These are phyloP conservation scores for Paramecium pentaurelia DNA, from an alignment of 73 alveolate species.

Conservation along the genomic window DNA sequence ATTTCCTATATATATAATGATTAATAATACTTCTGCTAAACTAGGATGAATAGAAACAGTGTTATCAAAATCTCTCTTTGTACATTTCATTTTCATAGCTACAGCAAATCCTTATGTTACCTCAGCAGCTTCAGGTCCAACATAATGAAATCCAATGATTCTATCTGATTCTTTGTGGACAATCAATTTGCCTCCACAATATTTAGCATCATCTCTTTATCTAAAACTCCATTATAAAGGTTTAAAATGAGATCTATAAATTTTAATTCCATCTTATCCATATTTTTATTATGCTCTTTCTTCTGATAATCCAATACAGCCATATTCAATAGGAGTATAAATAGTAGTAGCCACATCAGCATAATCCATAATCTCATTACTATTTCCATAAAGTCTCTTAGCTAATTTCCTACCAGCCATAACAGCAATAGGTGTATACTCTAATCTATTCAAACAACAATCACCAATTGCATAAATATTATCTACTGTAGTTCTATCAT, in stretches of 20 bases:
- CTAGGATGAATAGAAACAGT: conserved; percentile 99
- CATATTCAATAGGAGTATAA: conserved; percentile 97
- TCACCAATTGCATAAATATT: conserved; percentile 95
- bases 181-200: conserved; percentile 83
- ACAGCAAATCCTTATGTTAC: conserved; percentile 96
- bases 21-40: conserved; percentile 87
- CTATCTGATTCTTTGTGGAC: conserved; percentile 73
- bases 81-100: conserved; percentile 96
- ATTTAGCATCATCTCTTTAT: conserved; percentile 70
- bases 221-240: conserved; percentile 95
- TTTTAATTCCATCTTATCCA: conserved; percentile 81
- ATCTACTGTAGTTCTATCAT: conserved; percentile 77
- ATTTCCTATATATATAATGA: not conserved
- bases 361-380: conserved; percentile 82
- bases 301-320: conserved; percentile 89
- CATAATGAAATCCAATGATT: conserved; percentile 96
- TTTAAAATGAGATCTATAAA: conserved; percentile 86
- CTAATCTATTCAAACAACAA: conserved; percentile 88
- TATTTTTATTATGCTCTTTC: conserved; percentile 83
- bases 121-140: conserved; percentile 99
- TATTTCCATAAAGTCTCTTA: conserved; percentile 84
- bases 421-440: conserved; percentile 96
- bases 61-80: conserved; percentile 86
- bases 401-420: conserved; percentile 94
- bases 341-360: conserved; percentile 97